Base-by-base conservation (phyloP, 164 flowering plant species). In the Berberis vulgaris region DNA sequence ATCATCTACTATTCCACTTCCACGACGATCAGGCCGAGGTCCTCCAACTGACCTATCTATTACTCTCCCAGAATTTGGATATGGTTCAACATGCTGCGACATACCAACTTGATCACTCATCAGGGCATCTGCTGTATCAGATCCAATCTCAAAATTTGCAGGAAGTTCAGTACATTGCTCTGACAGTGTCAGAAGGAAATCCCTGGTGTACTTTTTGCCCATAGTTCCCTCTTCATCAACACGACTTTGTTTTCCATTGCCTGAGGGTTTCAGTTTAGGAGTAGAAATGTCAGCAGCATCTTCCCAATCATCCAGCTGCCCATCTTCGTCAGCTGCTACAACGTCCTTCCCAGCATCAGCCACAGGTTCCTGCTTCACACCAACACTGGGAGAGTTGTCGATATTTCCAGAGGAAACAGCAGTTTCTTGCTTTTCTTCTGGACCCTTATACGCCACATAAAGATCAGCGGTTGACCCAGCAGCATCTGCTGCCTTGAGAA, bases 391-490 rank as follows among this genome's bases (percentile, higher is more conserved):
- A 43, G 73, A 65, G 38, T 59, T 58, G 54, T 79, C 81, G 7
- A 54, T 41, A 62, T 49, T 77, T 50, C 73, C 85, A 43, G 70
- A 57, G 54, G 78, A 46, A 43, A 50, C 40, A 3, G 64, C 54
- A 43, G 59, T 44, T 49, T 81, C 89, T 67, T 84, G 81, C 78
- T 85, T 91, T 57, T 86, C 91, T 61, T 85, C 95, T 0, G 90
- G 96, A 65, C 86, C 89, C 75, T 93, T 93, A 54, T 84, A 88
- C 9, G 97, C 97, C 75, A 68, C 79, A 66, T 91, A 94, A 45
- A 88, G 84, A 75, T 94, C 96, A 70, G 88, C 80, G 43, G 83
- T 80, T 60, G 86, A 57, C 49, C 97, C 96, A 39, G 85, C 87
- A 71, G 93, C 91, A 86, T 94, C 96, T 67, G 93, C 96, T 66